These are phyloP conservation scores for Agrostemma githago DNA, from an alignment of 148 eudicot genomes.

Conservation along the genomic window DNA sequence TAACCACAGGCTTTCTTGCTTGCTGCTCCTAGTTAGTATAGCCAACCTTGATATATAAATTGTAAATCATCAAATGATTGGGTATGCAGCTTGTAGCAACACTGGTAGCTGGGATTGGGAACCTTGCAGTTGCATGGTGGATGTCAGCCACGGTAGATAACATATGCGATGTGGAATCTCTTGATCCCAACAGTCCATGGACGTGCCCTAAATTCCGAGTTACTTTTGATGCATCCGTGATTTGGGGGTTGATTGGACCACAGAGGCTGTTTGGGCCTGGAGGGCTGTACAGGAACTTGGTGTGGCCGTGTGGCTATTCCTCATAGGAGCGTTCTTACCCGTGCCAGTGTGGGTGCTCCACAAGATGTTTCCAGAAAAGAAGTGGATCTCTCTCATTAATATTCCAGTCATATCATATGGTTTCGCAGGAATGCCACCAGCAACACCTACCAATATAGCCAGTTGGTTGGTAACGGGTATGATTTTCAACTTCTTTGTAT, in stretches of 20 bases:
- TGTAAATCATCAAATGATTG: not conserved
- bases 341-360: conserved; percentile 86
- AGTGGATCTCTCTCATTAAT: conserved; percentile 91
- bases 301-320: conserved; percentile 97
- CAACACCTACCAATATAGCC: conserved; percentile 92
- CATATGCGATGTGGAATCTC: conserved; percentile 74
- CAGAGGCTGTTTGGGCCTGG: conserved; percentile 72
- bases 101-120: conserved; percentile 67
- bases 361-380: conserved; percentile 79
- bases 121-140: conserved; percentile 98
- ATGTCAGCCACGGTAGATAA: conserved; percentile 77
- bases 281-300: conserved; percentile 83
- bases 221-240: conserved; percentile 89
- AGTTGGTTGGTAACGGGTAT: conserved; percentile 83
- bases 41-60: not conserved
- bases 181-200: conserved; percentile 97
- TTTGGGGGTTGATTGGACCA: conserved; percentile 99
- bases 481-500: conserved; percentile 86
- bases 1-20: not conserved
- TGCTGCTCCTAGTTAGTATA: not conserved
- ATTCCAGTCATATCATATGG: conserved; percentile 93
- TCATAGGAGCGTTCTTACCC: conserved; percentile 79
- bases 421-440: conserved; percentile 98
- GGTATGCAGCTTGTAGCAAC: conserved; percentile 71
- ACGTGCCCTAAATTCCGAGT: conserved; percentile 95